Base-by-base conservation (phyloP, 176 grass and related monocot genomes). In the Oryza meyeriana region DNA sequence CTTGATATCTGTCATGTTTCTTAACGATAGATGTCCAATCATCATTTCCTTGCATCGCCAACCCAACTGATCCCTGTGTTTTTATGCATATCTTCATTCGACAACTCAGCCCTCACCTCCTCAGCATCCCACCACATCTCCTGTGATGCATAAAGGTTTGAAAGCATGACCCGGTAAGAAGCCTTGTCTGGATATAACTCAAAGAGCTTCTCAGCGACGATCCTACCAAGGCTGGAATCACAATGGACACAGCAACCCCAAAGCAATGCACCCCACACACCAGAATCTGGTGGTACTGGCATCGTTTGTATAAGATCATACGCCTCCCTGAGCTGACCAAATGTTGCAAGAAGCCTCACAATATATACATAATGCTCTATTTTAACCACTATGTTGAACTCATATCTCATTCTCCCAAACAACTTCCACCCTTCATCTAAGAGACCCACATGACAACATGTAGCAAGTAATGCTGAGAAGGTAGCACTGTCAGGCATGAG, bases 231-330 rank as follows among this genome's bases (percentile, higher is more conserved):
- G 71, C 34, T 81, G 34, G 89, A 88, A 89, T 91, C 63, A 48
- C 55, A 84, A 84, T 94, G 89, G 42, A 89, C 55, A 84, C 45
- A 89, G 26, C 92, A 91, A 31, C 92, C 92, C 89, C 89, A 91
- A 75, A 94, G 83, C 64, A 94, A 89, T 76, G 89, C 89, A 75
- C 92, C 92, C 92, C 89, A 94, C 57, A 94, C 89, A 20, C 92
- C 89, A 42, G 34, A 82, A 71, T 91, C 89, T 71, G 86, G 66
- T 26, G 71, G 29, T 16, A 82, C 75, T 71, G 82, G 81, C 87
- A 89, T 89, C 31, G 84, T 79, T 5, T 85, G 77, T 85, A 94
- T 94, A 71, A 94, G 86, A 91, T 82, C 81, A 45, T 89, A 89
- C 2, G 92, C 92, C 74, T 87, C 89, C 52, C 85, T 87, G 33